These are phyloP conservation scores for Salvia rosmarinus DNA, from an alignment of 257 asterid species.

Conservation along the genomic window DNA sequence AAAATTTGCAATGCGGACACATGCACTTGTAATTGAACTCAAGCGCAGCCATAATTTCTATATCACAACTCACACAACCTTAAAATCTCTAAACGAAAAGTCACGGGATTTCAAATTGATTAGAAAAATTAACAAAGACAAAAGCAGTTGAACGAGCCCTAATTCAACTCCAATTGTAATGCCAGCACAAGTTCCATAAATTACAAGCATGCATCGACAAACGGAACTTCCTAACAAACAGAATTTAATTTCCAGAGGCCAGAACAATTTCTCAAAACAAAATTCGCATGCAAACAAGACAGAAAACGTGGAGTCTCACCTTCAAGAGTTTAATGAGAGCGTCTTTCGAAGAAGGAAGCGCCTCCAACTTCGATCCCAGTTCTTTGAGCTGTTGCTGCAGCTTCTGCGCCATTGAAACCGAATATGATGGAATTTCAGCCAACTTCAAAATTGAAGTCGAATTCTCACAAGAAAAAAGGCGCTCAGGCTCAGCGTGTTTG, in stretches of 20 bases:
- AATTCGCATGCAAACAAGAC: conserved; percentile 24
- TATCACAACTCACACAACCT: conserved; percentile 25
- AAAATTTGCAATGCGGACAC: conserved; percentile 32
- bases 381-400: conserved; percentile 76
- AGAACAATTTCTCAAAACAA: conserved; percentile 13
- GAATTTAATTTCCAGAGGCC: conserved; percentile 8
- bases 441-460: conserved; percentile 18
- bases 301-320: conserved; percentile 44
- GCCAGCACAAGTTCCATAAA: conserved; percentile 29
- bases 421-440: conserved; percentile 32
- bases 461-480: conserved; percentile 29
- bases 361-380: conserved; percentile 77
- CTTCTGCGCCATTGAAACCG: conserved; percentile 59
- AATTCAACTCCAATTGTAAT: conserved; percentile 39
- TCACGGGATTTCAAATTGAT: conserved; percentile 24
- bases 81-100: background rate
- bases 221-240: conserved; percentile 30
- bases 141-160: conserved; percentile 41
- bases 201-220: conserved; percentile 43
- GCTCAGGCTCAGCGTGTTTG: conserved; percentile 26
- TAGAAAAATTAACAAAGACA: conserved; percentile 18
- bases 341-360: conserved; percentile 69
- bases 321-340: conserved; percentile 75
- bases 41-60: conserved; percentile 11
- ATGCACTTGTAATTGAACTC: conserved; percentile 31